A percentile compares a stretch with the other conserved stretches of the same genome.
phyloP scores from a whole-genome alignment of 139 green algal genomes.

The Micromonas pusilla region DNA sequence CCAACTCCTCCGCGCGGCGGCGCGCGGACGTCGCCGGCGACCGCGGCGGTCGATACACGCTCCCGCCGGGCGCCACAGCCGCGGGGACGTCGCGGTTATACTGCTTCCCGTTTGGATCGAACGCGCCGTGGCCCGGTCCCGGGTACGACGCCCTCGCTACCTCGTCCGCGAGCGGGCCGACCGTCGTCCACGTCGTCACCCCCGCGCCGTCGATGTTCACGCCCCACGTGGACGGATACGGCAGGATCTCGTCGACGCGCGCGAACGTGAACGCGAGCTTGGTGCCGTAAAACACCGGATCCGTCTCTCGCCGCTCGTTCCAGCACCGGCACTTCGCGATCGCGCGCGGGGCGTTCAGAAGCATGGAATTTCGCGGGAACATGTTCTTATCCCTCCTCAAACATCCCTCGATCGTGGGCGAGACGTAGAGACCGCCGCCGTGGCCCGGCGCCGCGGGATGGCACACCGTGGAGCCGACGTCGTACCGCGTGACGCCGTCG shows the following conservation, averaged over 20 bases:
- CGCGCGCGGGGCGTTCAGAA: background rate
- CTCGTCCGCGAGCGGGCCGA: too few species aligned
- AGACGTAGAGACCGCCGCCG: background rate
- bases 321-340: background rate
- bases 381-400: background rate
- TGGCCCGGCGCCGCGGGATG: background rate
- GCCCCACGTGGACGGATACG: background rate
- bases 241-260: background rate
- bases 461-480: background rate
- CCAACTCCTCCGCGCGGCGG: too few species aligned
- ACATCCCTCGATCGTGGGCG: background rate
- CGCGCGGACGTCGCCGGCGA: too few species aligned
- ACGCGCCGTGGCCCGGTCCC: too few species aligned
- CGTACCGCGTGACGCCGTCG: slow-evolving; percentile 3
- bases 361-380: background rate
- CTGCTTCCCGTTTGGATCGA: too few species aligned
- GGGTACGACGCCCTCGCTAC: too few species aligned
- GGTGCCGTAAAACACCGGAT: background rate
- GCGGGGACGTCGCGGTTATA: too few species aligned
- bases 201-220: background rate
- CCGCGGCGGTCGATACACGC: too few species aligned
- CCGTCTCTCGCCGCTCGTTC: background rate
- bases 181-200: background rate
- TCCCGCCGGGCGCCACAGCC: too few species aligned
- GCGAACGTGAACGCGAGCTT: background rate